A percentile compares a stretch with the other conserved stretches of the same genome.
Conservation (phyloP, 2,329 filamentous ascomycete genomes). For the Zymoseptoria brevis region DNA sequence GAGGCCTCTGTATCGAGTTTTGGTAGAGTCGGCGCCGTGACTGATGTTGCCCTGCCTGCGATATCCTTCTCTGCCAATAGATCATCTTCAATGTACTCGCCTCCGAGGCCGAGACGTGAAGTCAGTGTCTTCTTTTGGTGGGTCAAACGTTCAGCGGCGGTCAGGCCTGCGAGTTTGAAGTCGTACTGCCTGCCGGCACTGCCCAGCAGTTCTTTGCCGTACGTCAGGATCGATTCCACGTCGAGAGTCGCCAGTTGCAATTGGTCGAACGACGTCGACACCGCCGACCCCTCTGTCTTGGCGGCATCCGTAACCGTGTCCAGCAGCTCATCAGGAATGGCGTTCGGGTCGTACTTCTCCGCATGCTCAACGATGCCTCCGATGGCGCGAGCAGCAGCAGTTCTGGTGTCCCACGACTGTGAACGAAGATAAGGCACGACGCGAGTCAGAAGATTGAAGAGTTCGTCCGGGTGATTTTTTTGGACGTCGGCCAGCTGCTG, state of each 20-base stretch:
- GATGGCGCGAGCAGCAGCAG: conserved; percentile 85
- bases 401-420: conserved; percentile 94
- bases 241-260: conserved; percentile 70
- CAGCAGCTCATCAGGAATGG: conserved; percentile 30
- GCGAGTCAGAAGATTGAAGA: conserved; percentile 88
- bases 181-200: conserved; percentile 76
- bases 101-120: conserved; percentile 73
- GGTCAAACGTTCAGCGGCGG: conserved; percentile 69
- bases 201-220: conserved; percentile 75
- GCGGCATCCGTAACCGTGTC: conserved; percentile 33
- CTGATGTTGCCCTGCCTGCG: conserved; percentile 34
- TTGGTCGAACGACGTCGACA: conserved; percentile 39
- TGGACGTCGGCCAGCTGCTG: conserved; percentile 96
- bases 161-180: conserved; percentile 71
- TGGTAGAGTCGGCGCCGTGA: conserved; percentile 32
- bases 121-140: conserved; percentile 85
- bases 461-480: conserved; percentile 93
- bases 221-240: conserved; percentile 68
- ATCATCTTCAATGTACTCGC: conserved; percentile 78
- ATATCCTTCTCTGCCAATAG: conserved; percentile 62
- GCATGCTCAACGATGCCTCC: conserved; percentile 91
- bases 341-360: conserved; percentile 72
- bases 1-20: conserved; percentile 48
- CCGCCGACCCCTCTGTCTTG: conserved; percentile 46
- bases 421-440: conserved; percentile 93